A percentile compares a stretch with the other conserved stretches of the same genome.
phyloP scores from a whole-genome alignment of 768 basidiomycete genomes.

The Holtermannia corniformis region DNA sequence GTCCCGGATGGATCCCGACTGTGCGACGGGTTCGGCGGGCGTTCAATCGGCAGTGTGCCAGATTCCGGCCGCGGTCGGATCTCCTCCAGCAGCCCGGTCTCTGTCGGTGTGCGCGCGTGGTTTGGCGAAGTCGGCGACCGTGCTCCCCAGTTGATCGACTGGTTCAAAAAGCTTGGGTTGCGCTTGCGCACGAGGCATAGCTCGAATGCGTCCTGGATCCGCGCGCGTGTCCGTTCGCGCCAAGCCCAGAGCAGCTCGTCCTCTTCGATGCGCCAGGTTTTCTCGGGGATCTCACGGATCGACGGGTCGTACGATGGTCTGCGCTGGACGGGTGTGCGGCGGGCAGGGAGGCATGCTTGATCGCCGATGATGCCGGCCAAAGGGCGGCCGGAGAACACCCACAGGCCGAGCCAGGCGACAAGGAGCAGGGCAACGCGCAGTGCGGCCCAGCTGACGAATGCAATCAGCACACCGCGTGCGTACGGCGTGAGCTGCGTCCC shows the following conservation, averaged over 20 bases:
- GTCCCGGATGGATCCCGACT: not conserved
- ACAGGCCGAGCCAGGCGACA: slow-evolving; percentile 65
- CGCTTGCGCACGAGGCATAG: slow-evolving; percentile 53
- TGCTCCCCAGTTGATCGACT: not conserved
- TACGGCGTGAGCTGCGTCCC: slow-evolving; percentile 58
- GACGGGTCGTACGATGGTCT: slow-evolving; percentile 19
- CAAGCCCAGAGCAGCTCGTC: slow-evolving; percentile 66
- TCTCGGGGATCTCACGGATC: slow-evolving; percentile 18
- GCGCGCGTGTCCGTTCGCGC: slow-evolving; percentile 59
- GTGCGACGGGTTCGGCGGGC: not conserved
- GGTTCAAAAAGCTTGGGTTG: not conserved
- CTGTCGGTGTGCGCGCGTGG: not conserved
- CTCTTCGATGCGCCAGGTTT: slow-evolving; percentile 36
- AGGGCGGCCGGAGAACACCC: slow-evolving; percentile 65
- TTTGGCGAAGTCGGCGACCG: not conserved
- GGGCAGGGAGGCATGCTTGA: not conserved
- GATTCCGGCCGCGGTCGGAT: not conserved
- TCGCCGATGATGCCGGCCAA: slow-evolving; percentile 65
- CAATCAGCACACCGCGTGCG: slow-evolving; percentile 65
- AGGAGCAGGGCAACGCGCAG: slow-evolving; percentile 64
- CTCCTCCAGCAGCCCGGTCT: not conserved
- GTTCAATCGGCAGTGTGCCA: not conserved
- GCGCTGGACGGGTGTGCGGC: not conserved
- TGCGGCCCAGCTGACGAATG: slow-evolving; percentile 71
- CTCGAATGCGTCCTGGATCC: slow-evolving; percentile 71